Evolutionary conservation across 495 filamentous ascomycete species (phyloP).

Genomic region (Trichocladium antarcticum): DNA sequence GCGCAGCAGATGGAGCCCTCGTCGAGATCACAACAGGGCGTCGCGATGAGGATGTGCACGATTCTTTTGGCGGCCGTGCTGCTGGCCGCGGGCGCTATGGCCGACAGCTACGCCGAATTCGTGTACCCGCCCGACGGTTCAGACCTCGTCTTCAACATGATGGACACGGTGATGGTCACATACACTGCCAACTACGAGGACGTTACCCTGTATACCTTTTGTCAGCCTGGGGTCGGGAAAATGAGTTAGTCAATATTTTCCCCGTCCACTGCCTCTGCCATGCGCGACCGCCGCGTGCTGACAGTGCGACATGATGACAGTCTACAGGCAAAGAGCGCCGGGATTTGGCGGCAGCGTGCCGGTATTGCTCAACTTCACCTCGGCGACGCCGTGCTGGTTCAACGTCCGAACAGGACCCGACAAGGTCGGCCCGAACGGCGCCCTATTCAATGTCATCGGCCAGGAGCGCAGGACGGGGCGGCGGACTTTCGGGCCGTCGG

Average conservation of each 20-base stretch:
- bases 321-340: not conserved
- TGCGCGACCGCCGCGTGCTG: not conserved
- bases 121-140: not conserved
- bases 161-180: conserved; percentile 8
- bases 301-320: not conserved
- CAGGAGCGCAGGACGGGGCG: not conserved
- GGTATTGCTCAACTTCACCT: conserved; percentile 6
- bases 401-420: not conserved
- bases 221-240: not conserved
- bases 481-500: not conserved
- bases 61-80: not conserved
- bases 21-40: not conserved
- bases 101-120: not conserved
- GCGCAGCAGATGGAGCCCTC: not conserved
- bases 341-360: conserved; percentile 2
- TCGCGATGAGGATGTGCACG: not conserved
- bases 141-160: not conserved
- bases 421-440: not conserved
- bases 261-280: not conserved
- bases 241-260: not conserved
- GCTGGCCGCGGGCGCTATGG: not conserved
- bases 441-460: not conserved
- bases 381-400: conserved; percentile 2
- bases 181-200: not conserved
- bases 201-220: not conserved